Base-by-base conservation (phyloP, 1,284 basidiomycete species). In the Puccinia horiana region DNA sequence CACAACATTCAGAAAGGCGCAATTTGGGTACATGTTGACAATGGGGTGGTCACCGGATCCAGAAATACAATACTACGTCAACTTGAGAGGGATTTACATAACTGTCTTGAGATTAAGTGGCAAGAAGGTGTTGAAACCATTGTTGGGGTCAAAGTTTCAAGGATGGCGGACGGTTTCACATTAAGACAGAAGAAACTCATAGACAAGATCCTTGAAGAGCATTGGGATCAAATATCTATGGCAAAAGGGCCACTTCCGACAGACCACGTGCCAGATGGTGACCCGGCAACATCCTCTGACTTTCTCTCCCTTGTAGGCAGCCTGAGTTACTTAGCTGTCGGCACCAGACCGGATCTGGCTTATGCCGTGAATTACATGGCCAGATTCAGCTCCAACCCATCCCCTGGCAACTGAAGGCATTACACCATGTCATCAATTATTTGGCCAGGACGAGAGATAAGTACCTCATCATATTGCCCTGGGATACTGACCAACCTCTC, bases 21-120 rank as follows among this genome's bases (percentile, higher is more conserved):
- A 1, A 32, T 77, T 3, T 77, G 76, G 76, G 37, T 49, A 1
- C 76, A 77, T 23, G 76, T 78, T 5, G 76, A 78, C 40, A 23
- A 78, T 44, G 76, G 76, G 0, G n/a, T 63, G 5, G 76, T 78
- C n/a, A 44, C 42, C 6, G 58, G 75, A 12, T 58, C 52, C 4
- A 9, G 37, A 4, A 20, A 40, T 3, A 40, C 6, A 5, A 20
- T 76, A 2, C 18, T 65, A 12, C 35, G 37, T 47, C 20, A 20
- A 40, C 42, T 65, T 29, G 58, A 76, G 32, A 20, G 11, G 14
- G 32, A 42, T 42, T 37, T 69, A 42, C 61, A 5, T 54, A 75
- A 37, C 56, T 44, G 73, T 5, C 20, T 9, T 2, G 29, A 18
- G 73, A 29, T 3, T n/a, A n/a, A n/a, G n/a, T n/a, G n/a, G n/a